These are phyloP conservation scores for Stagonosporopsis chrysanthemi DNA, from an alignment of 2,329 filamentous ascomycete genomes.

Conservation along the genomic window DNA sequence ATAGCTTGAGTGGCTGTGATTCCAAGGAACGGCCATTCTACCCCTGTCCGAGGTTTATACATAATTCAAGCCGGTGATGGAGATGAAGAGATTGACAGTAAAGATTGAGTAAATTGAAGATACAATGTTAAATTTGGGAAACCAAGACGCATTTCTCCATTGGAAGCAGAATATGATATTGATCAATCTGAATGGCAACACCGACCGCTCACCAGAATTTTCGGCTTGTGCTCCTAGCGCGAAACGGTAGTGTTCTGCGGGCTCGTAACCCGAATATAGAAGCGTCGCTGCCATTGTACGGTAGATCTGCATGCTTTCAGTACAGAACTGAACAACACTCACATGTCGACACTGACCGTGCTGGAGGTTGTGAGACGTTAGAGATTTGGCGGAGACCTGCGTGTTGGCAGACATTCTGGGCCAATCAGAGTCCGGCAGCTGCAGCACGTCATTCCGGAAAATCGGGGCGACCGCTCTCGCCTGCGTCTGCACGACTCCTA, in stretches of 20 bases:
- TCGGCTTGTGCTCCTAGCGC: slow-evolving; percentile 9
- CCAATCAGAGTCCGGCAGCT: background rate
- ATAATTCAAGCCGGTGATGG: background rate
- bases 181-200: background rate
- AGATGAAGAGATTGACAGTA: background rate
- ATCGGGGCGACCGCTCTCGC: slow-evolving; percentile 4
- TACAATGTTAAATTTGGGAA: background rate
- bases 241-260: slow-evolving; percentile 5
- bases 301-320: background rate
- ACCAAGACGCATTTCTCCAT: background rate
- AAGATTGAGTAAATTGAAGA: background rate
- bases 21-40: slow-evolving; percentile 27
- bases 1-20: slow-evolving; percentile 24
- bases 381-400: background rate
- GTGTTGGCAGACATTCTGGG: background rate
- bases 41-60: slow-evolving; percentile 7
- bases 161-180: background rate
- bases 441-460: background rate
- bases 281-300: background rate
- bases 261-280: slow-evolving; percentile 1
- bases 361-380: background rate
- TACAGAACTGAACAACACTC: background rate
- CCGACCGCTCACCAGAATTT: background rate
- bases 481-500: too few relatives aligned
- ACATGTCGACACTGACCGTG: background rate